Evolutionary conservation across 2,329 filamentous ascomycete genomes (phyloP).

Genomic region (Pseudogymnoascus verrucosus): DNA sequence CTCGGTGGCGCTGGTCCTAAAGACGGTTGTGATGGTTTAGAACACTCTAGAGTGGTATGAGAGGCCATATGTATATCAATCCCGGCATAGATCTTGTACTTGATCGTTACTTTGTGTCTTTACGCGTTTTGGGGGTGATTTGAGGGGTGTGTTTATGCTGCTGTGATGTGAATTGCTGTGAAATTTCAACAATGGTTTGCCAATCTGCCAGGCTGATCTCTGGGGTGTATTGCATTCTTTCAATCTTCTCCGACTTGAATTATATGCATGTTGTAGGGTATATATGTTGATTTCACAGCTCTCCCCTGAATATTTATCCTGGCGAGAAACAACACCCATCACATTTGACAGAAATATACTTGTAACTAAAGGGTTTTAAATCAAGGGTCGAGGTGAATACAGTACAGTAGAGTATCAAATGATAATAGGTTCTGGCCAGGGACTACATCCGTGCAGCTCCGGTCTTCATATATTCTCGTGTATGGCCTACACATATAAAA

Average conservation of each 20-base stretch:
- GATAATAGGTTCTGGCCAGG: not conserved
- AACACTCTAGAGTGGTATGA: conserved; percentile 9
- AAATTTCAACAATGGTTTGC: not conserved
- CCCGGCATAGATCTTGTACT: conserved; percentile 8
- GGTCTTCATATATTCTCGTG: not conserved
- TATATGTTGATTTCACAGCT: not conserved
- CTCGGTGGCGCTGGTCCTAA: not conserved
- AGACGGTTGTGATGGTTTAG: conserved; percentile 8
- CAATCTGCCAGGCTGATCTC: not conserved
- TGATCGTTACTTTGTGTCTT: conserved; percentile 1
- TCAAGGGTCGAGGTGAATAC: not conserved
- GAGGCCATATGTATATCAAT: conserved; percentile 12
- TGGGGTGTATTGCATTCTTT: not conserved
- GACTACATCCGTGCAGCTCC: not conserved
- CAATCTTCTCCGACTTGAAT: not conserved
- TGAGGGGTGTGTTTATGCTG: not conserved
- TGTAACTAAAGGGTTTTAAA: not conserved
- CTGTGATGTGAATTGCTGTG: not conserved
- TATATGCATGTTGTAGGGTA: not conserved
- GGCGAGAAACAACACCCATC: not conserved
- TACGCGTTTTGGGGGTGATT: not conserved
- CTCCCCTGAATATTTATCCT: not conserved
- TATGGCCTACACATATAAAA: not conserved
- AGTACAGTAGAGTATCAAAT: not conserved
- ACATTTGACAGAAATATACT: not conserved